phyloP scores from a whole-genome alignment of 352 stramenopile species.

The Paralagenidium karlingii region DNA sequence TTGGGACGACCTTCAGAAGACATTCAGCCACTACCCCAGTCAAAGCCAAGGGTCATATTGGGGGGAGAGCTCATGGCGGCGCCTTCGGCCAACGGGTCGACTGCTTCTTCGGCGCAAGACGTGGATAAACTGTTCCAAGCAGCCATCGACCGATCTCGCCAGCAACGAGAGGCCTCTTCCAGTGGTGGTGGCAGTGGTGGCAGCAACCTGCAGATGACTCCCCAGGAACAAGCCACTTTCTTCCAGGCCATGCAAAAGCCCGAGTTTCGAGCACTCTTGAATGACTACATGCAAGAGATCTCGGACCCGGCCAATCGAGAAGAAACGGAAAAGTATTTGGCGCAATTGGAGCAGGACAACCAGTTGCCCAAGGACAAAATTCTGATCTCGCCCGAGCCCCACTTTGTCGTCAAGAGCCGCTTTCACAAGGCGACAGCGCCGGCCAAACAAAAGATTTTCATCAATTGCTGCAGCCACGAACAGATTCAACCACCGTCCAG shows the following conservation, averaged over 20 bases:
- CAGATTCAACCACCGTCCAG: conserved; percentile 71
- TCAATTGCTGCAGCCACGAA: conserved; percentile 87
- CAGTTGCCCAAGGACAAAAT: conserved; percentile 80
- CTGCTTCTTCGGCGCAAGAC: too few species aligned
- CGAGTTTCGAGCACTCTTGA: conserved; percentile 86
- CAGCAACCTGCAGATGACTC: too few species aligned
- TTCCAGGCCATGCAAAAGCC: conserved; percentile 83
- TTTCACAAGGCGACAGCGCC: conserved; percentile 8
- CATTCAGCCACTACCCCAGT: too few species aligned
- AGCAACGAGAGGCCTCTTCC: too few species aligned
- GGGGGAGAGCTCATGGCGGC: too few species aligned
- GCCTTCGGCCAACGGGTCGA: too few species aligned
- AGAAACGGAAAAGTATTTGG: conserved; percentile 86
- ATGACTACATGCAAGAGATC: conserved; percentile 92
- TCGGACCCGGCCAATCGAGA: conserved; percentile 78
- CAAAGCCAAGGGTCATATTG: too few species aligned
- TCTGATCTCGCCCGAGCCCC: conserved; percentile 67
- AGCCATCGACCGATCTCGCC: too few species aligned
- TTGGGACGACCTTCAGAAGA: too few species aligned
- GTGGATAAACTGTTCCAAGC: too few species aligned
- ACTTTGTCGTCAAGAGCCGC: conserved; percentile 88
- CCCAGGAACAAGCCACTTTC: conserved; percentile 76
- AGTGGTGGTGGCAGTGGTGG: too few species aligned
- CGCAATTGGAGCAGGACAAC: conserved; percentile 81
- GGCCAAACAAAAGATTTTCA: conserved; percentile 72